These are phyloP conservation scores for Backusella sp. DNA, from an alignment of 192 early-diverging fungal genomes.

Conservation along the genomic window DNA sequence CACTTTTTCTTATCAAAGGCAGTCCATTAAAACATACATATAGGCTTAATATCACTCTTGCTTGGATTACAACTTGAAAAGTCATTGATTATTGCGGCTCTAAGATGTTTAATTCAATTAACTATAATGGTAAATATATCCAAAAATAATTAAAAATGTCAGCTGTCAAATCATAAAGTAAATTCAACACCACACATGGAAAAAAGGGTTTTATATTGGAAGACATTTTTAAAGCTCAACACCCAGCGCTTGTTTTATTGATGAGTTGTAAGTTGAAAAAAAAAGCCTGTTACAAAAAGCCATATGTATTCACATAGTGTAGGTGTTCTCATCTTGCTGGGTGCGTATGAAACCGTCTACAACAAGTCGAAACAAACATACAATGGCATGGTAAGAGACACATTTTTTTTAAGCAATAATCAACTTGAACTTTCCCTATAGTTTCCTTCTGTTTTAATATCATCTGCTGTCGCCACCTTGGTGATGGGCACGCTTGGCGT, in stretches of 20 bases:
- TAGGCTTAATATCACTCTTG: constrained; percentile 20
- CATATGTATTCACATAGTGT: too few relatives aligned
- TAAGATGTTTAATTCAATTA: constrained; percentile 77
- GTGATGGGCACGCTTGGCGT: constrained; percentile 60
- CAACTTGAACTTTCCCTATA: too few relatives aligned
- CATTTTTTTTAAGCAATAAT: too few relatives aligned
- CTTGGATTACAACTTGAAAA: constrained; percentile 69
- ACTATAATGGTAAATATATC: constrained; percentile 60
- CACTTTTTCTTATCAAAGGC: not conserved
- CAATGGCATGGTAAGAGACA: constrained; percentile 60
- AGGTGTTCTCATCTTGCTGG: constrained; percentile 62
- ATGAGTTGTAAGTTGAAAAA: constrained; percentile 49
- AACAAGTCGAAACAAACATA: constrained; percentile 71
- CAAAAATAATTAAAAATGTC: not conserved
- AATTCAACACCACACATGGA: not conserved
- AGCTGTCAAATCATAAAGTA: not conserved
- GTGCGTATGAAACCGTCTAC: constrained; percentile 67
- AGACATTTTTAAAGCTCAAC: constrained; percentile 65
- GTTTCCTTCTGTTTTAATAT: constrained; percentile 49
- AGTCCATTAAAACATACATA: not conserved
- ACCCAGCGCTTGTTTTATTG: constrained; percentile 59
- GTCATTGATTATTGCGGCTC: constrained; percentile 65
- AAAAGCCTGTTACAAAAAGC: too few relatives aligned
- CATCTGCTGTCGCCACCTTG: constrained; percentile 48
- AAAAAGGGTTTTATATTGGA: constrained; percentile 62